Evolutionary conservation across 208 protist genomes (phyloP), one percentile per base, ranked within the genome.

Genomic region (Leishmania amazonensis): DNA sequence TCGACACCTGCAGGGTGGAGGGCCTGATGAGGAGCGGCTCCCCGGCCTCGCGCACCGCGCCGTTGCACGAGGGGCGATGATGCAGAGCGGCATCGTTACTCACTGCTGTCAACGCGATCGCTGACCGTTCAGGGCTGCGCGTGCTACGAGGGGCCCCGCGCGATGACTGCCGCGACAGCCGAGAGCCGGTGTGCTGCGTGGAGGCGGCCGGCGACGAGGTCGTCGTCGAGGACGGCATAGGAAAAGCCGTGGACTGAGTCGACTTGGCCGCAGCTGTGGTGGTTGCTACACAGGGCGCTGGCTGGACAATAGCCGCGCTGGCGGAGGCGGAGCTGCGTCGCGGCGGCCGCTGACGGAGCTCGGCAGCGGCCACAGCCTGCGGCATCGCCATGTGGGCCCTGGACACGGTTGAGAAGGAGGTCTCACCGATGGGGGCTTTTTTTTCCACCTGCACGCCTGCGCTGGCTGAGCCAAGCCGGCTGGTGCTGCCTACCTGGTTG

Each of bases 1-100:
- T 94, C 62, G 87, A 88, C 53, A 94, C 82, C 75, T 81, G 80
- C 62, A 91, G 21, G 28, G 81, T 84, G 49, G 75, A 78, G 24
- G 82, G 75, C 62, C 45, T 64, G 7, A 40, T 42, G 15, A 71
- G 45, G 31, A 35, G 76, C 76, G 57, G 76, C 24, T 65, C 35
- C 19, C 57, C 75, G 35, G 75, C 75, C 57, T 49, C 54, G 21
- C 54, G 54, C 75, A 78, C 53, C 75, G 53, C 76, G n/a, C 65
- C 57, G 9, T 73, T 64, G 3, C 60, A 31, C 21, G 75, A 74
- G 51, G 81, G 76, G 7, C 75, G 58, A 38, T 85, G 76, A 28
- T 78, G 76, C 13, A 70, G 81, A 2, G 75, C 51, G 60, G 60
- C 76, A 8, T 47, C 76, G 47, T n/a, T 45, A 47, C 40, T 76